Evolutionary conservation across 345 rosid genomes (phyloP).

Genomic region (Sisymbrium altissimum): DNA sequence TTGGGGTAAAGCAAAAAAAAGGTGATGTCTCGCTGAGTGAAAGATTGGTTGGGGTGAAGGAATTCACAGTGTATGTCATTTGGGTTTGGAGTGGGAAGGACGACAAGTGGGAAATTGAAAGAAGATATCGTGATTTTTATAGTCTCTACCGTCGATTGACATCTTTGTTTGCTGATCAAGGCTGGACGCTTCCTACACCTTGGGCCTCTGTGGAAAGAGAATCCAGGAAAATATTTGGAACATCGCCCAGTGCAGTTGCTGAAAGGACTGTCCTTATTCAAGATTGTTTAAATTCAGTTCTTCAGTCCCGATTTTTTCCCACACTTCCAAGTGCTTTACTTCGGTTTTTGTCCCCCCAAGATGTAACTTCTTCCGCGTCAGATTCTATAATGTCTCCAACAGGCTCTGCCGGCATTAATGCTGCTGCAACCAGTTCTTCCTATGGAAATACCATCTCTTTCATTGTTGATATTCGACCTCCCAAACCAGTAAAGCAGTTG

Average conservation of each 20-base stretch:
- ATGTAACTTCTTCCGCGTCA: slow-evolving; percentile 49
- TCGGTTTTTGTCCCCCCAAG: slow-evolving; percentile 76
- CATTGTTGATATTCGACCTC: slow-evolving; percentile 66
- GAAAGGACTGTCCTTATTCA: slow-evolving; percentile 86
- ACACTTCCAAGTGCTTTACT: slow-evolving; percentile 61
- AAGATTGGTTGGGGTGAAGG: slow-evolving; percentile 93
- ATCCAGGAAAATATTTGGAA: slow-evolving; percentile 80
- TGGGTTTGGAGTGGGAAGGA: slow-evolving; percentile 74
- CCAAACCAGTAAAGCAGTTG: slow-evolving; percentile 66
- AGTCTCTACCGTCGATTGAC: slow-evolving; percentile 79
- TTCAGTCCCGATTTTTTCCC: slow-evolving; percentile 53
- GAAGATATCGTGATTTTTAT: slow-evolving; percentile 89
- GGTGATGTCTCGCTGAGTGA: slow-evolving; percentile 93
- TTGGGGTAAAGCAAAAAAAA: slow-evolving; percentile 87
- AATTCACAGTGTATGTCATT: slow-evolving; percentile 78
- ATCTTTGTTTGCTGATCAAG: slow-evolving; percentile 66
- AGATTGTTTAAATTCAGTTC: slow-evolving; percentile 70
- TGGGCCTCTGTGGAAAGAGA: slow-evolving; percentile 85
- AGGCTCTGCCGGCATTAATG: slow-evolving; percentile 18
- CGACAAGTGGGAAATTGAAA: slow-evolving; percentile 87
- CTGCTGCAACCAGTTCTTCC: slow-evolving; percentile 41
- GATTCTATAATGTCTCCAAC: slow-evolving; percentile 38
- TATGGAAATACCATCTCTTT: slow-evolving; percentile 87
- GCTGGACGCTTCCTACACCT: slow-evolving; percentile 80
- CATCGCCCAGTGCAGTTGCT: slow-evolving; percentile 74